Conservation (phyloP, 164 flowering plant species). For the Vitis amurensis region DNA sequence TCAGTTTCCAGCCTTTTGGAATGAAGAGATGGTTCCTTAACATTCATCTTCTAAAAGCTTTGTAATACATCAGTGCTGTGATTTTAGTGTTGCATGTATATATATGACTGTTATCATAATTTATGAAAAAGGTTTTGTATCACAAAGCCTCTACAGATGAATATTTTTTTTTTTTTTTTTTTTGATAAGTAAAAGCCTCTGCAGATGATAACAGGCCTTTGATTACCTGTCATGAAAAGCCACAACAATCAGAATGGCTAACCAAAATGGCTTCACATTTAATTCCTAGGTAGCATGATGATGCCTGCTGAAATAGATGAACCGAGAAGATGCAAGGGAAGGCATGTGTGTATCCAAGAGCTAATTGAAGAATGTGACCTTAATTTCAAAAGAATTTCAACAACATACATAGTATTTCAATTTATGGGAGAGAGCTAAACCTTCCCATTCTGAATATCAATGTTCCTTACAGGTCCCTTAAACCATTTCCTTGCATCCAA, state of each 20-base stretch:
- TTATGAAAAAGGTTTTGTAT: background rate
- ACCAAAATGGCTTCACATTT: background rate
- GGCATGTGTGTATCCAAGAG: background rate
- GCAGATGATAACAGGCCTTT: too few species aligned
- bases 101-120: background rate
- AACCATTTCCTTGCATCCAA: slow-evolving; percentile 78
- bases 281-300: background rate
- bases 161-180: too few species aligned
- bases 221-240: background rate
- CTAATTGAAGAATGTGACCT: background rate
- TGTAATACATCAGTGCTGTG: too few species aligned
- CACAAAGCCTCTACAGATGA: too few species aligned
- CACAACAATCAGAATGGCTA: background rate
- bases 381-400: background rate
- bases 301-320: background rate
- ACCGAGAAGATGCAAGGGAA: background rate
- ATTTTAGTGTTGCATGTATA: too few species aligned
- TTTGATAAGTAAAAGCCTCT: too few species aligned
- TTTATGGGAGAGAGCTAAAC: slow-evolving; percentile 9
- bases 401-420: background rate
- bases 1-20: slow-evolving; percentile 18
- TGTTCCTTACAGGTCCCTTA: slow-evolving; percentile 72
- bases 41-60: too few species aligned
- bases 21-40: slow-evolving; percentile 21
- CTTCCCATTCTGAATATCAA: slow-evolving; percentile 42